Base-by-base conservation (phyloP, 495 filamentous ascomycete genomes). In the Penicillium cataractarum region DNA sequence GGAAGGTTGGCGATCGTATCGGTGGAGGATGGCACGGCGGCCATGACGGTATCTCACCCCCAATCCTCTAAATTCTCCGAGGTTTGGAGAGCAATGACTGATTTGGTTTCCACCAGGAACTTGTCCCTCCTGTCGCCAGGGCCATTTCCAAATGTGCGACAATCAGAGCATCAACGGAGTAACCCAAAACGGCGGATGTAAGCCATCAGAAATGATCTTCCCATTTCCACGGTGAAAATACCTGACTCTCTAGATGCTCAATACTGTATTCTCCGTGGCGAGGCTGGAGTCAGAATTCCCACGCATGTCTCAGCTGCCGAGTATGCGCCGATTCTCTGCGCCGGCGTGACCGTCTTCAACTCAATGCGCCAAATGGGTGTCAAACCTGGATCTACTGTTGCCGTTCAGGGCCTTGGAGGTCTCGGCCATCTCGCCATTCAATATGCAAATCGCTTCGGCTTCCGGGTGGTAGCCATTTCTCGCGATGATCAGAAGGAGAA, bases 271-370 rank as follows among this genome's bases (percentile, higher is more conserved):
- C 75, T 92, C 13, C 81, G 84, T 27, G 72, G 75, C n/a, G 88
- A 91, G 68, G 85, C 89, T 24, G 86, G 73, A 0, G 87, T 89
- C 0, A 77, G 76, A n/a, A 79, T 92, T 49, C 88, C 88, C 6
- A 61, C 71, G 6, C 75, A 85, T 50, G 73, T 85, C 32, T 79
- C 88, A 65, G 80, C 88, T 0, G 86, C 82, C 10, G 76, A 85
- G 61, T 84, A 80, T 57, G 88, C 88, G 1, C 88, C 89, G 0
- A 80, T 91, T 15, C 83, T 92, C 22, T 92, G 89, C 74, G 88
- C 89, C 2, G 89, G 89, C 52, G 82, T 91, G 50, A 90, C 88
- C 27, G 84, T 87, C 37, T 92, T 90, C 83, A 91, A 90, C 76
- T 80, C 81, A 6, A 86, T 92, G 49, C 83, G 88, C 24, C 80